Evolutionary conservation across 31 red algal species (phyloP).

Genomic region (Bonnemaisonia californica): DNA sequence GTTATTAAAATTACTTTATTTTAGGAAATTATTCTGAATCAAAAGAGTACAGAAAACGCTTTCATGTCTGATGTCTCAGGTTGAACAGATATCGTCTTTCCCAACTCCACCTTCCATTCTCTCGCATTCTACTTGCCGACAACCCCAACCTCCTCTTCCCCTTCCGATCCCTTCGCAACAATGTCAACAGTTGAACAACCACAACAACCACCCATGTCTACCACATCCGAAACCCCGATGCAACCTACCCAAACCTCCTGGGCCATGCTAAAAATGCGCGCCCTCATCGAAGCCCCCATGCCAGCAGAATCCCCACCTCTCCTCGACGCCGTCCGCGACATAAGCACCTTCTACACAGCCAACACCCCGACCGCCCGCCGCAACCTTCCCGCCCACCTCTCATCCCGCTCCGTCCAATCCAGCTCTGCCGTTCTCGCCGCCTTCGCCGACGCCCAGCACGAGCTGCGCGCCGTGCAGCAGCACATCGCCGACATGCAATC

Average conservation of each 20-base stretch:
- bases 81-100: no score
- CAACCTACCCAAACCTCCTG: constrained; percentile 40
- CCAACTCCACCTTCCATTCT: no score
- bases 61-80: no score
- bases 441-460: constrained; percentile 49
- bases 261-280: constrained; percentile 77
- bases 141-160: no score
- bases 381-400: constrained; percentile 38
- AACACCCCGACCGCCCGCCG: constrained; percentile 55
- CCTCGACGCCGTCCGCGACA: constrained; percentile 42
- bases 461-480: constrained; percentile 47
- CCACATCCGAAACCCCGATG: not conserved
- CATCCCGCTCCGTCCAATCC: constrained; percentile 46
- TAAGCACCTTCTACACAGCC: constrained; percentile 45
- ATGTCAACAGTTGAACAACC: no score
- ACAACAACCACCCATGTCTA: no score
- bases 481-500: constrained; percentile 73
- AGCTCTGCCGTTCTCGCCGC: constrained; percentile 56
- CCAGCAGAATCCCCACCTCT: constrained; percentile 63
- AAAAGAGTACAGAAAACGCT: no score
- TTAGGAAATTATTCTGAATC: no score
- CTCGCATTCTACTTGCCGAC: no score
- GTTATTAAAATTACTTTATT: no score
- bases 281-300: constrained; percentile 65
- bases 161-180: no score